Percentiles rank a stretch among this genome's conserved stretches.
phyloP scores from a whole-genome alignment of 495 filamentous ascomycete genomes.

The Ascodesmis nigricans region DNA sequence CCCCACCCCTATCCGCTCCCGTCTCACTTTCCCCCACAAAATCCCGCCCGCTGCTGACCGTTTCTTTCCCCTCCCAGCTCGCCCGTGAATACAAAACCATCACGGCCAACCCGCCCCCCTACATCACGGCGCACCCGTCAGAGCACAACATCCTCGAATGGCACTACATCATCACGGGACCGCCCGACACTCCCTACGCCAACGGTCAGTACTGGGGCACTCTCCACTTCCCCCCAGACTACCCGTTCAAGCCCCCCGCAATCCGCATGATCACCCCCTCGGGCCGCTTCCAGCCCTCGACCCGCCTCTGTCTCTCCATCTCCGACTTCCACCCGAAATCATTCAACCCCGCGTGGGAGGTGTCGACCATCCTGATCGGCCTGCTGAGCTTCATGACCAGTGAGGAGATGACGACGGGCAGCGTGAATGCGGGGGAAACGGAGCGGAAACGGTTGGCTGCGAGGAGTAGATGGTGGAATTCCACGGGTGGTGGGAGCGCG shows the following conservation, averaged over 20 bases:
- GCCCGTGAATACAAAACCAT: conserved; percentile 88
- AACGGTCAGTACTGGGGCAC: conserved; percentile 97
- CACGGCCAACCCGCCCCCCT: conserved; percentile 75
- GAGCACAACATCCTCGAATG: conserved; percentile 95
- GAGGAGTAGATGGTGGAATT: conserved; percentile 87
- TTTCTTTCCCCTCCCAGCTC: conserved; percentile 34
- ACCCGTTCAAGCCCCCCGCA: conserved; percentile 88
- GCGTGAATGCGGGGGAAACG: conserved; percentile 51
- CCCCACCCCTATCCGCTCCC: conserved; percentile 2
- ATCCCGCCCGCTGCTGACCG: no score
- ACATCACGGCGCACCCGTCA: conserved; percentile 81
- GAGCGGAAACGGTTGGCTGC: conserved; percentile 62
- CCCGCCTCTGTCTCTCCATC: conserved; percentile 81
- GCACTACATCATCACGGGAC: conserved; percentile 96
- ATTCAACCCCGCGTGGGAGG: conserved; percentile 98
- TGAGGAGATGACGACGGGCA: conserved; percentile 96
- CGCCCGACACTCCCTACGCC: conserved; percentile 84
- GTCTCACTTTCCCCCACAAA: conserved; percentile 2
- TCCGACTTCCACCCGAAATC: conserved; percentile 92
- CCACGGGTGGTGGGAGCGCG: conserved; percentile 75
- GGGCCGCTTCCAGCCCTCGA: conserved; percentile 81
- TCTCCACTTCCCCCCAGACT: conserved; percentile 81
- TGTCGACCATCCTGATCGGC: conserved; percentile 86
- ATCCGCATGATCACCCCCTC: conserved; percentile 98
- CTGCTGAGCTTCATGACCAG: conserved; percentile 93